Conservation (phyloP, 75 land plant species). For the Larix kaempferi region DNA sequence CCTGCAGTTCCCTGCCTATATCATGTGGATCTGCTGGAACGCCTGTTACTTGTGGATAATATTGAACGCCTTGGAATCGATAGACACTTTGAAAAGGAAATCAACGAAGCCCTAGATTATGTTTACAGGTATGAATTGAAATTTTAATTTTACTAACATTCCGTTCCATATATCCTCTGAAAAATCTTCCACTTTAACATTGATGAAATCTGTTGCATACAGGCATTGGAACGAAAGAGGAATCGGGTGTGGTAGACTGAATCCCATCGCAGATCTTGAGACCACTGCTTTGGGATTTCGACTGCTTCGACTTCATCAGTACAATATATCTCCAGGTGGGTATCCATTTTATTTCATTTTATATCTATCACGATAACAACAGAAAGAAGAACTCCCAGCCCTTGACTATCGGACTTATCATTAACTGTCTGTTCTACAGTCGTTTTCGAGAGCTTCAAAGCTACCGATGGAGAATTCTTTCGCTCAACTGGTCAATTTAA, state of each 20-base stretch:
- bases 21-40: slow-evolving; percentile 76
- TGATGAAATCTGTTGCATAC: not conserved
- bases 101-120: slow-evolving; percentile 17
- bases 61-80: slow-evolving; percentile 41
- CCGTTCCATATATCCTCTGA: no score
- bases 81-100: slow-evolving; percentile 18
- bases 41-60: slow-evolving; percentile 43
- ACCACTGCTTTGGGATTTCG: slow-evolving; percentile 28
- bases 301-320: slow-evolving; percentile 16
- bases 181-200: no score
- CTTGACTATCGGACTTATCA: not conserved
- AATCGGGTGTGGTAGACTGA: slow-evolving; percentile 73
- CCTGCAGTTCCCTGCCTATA: slow-evolving; percentile 79
- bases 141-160: no score
- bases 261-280: slow-evolving; percentile 59
- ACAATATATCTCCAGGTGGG: slow-evolving; percentile 19
- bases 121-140: slow-evolving; percentile 11
- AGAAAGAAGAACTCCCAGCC: no score
- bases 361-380: no score
- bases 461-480: slow-evolving; percentile 8
- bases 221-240: slow-evolving; percentile 79
- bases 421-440: not conserved
- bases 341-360: not conserved
- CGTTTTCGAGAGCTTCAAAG: slow-evolving; percentile 12
- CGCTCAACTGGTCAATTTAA: slow-evolving; percentile 18